Evolutionary conservation across 306 rosid genomes (phyloP), one percentile per base, ranked within the genome.

Genomic region (Cotoneaster glaucophyllus): DNA sequence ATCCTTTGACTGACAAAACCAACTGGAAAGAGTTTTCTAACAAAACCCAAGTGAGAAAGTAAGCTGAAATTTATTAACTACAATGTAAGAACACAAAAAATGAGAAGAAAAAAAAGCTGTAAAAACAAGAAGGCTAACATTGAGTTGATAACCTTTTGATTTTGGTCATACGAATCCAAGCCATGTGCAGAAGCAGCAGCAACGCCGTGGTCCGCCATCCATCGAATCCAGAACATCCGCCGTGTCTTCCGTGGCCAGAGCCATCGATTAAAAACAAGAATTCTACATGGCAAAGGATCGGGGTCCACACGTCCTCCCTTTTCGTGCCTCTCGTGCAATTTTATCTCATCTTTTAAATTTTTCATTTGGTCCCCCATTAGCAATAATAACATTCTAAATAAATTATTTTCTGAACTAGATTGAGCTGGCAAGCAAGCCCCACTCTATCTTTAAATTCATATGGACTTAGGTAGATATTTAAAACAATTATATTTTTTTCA

Each of bases 161-260:
- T 50, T 78, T 12, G 44, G 66, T 28, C 37, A 28, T 32, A 4
- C 4, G n/a, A 7, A 64, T 64, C n/a, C 26, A 8, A 65, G 24
- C 77, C 80, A 74, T 69, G 82, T 81, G 78, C 25, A 34, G 34
- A 5, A 61, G 67, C 61, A 17, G 67, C 61, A n/a, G 22, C 82
- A 44, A 77, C 81, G 81, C 73, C 83, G 82, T 75, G 88, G 85
- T 87, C 81, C 66, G 86, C 86, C 88, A 73, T 77, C 81, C 24
- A 26, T 54, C 78, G 70, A 52, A 41, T 65, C 82, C 90, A 48
- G 56, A 84, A 87, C 90, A 80, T 81, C 82, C 78, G 88, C 82
- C 88, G 39, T 15, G 64, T 73, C 86, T 84, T 80, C 76, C 52
- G 88, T 87, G 85, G 78, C 59, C 34, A 66, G 4, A 77, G 21